A percentile compares a stretch with the other conserved stretches of the same genome.
Conservation (phyloP, 2,329 filamentous ascomycete species). For the Colletotrichum sp. region DNA sequence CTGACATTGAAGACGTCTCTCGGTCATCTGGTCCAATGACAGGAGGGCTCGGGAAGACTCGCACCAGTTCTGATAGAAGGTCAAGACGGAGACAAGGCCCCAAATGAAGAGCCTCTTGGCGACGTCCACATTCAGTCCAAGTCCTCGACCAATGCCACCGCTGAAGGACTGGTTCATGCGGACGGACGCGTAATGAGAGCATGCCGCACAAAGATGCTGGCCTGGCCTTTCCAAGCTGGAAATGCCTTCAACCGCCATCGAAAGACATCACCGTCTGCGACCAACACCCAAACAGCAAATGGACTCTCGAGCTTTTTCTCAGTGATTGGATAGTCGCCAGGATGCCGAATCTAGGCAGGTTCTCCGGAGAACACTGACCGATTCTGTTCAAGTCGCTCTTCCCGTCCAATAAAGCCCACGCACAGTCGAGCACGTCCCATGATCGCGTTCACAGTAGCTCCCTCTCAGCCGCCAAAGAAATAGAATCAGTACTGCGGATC, state of each 20-base stretch:
- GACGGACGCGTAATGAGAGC: slow-evolving; percentile 79
- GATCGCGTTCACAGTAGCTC: background rate
- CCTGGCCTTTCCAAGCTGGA: background rate
- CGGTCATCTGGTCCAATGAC: background rate
- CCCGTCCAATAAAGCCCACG: background rate
- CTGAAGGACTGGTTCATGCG: slow-evolving; percentile 67
- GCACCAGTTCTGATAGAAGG: background rate
- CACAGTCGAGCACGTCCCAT: background rate
- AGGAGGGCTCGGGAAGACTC: background rate
- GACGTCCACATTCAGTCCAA: slow-evolving; percentile 85
- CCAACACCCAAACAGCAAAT: background rate
- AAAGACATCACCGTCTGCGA: background rate
- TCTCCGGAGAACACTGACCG: background rate
- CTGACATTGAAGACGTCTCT: background rate
- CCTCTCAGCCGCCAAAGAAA: background rate
- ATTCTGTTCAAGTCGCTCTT: background rate
- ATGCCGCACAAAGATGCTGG: background rate
- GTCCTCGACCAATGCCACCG: slow-evolving; percentile 53
- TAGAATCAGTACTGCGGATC: background rate
- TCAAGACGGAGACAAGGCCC: background rate
- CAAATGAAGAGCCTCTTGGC: background rate
- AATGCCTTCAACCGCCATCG: background rate
- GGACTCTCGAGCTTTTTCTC: background rate
- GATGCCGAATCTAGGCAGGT: background rate
- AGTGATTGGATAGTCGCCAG: background rate